Evolutionary conservation across 257 asterid species (phyloP), one percentile per base, ranked within the genome.

Genomic region (Agastache rugosa): DNA sequence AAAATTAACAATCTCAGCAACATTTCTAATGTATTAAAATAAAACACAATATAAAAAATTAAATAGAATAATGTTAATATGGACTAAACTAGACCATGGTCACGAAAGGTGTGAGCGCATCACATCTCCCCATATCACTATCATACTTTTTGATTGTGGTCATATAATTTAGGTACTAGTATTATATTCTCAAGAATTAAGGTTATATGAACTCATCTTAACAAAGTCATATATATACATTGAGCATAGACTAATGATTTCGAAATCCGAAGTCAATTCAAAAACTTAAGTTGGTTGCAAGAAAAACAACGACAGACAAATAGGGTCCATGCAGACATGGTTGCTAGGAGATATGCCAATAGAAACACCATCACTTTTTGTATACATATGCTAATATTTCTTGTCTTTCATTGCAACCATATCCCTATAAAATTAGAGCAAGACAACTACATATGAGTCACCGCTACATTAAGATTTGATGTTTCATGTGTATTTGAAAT

Each of bases 251-350:
- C 63, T 58, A 58, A 58, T 25, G 39, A 58, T 25, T 25, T 58
- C 39, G 17, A 25, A 58, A 58, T 58, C 39, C 39, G 14, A 31
- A 25, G 7, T 14, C 59, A 2, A 19, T 25, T 17, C 59, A 51
- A 51, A 73, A 51, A 68, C 37, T 20, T 47, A 69, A 64, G 41
- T 63, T 81, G 65, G 42, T 9, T 31, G 14, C 12, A 50, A 69
- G 55, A 69, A 54, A 63, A 71, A 39, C 72, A 79, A 77, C 12
- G 53, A 23, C 9, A 77, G 77, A 84, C 85, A 80, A 71, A 68
- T 27, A 74, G 82, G 87, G 82, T 59, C 87, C 85, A 70, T 75
- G 58, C 16, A 51, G n/a, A 39, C 37, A 71, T 65, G 60, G 11
- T 10, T 76, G 81, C 66, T 41, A 60, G 83, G 79, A 77, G 58